Evolutionary conservation across 306 rosid species (phyloP).

Genomic region (Inga leiocalycina): DNA sequence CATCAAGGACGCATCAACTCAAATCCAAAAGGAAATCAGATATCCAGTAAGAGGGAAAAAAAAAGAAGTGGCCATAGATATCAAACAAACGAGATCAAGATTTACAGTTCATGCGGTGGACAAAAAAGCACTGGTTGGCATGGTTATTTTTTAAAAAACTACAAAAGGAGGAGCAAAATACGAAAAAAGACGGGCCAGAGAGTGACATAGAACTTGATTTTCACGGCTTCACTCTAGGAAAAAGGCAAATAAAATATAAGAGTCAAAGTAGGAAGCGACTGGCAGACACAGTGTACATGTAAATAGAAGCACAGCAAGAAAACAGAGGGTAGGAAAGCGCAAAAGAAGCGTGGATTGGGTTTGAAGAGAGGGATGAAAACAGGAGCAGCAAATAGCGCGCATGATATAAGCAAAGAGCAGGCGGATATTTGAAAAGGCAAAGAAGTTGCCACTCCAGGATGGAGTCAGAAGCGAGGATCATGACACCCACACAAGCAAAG

Average conservation of each 20-base stretch:
- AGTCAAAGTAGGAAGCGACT: background rate
- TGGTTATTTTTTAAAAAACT: background rate
- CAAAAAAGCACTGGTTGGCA: background rate
- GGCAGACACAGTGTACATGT: background rate
- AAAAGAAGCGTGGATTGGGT: background rate
- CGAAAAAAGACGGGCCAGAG: background rate
- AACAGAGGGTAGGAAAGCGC: background rate
- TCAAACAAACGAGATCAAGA: background rate
- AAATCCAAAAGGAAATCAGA: background rate
- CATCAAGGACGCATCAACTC: background rate
- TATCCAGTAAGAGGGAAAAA: background rate
- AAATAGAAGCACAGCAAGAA: background rate
- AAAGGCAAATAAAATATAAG: background rate
- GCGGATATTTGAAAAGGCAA: background rate
- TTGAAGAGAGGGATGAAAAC: background rate
- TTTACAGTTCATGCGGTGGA: background rate
- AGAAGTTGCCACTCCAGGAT: background rate
- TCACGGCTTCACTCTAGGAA: background rate
- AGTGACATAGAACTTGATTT: background rate
- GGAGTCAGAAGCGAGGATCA: background rate
- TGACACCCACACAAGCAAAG: background rate
- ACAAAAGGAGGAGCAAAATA: background rate
- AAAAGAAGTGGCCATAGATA: background rate
- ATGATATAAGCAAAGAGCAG: conserved; percentile 5
- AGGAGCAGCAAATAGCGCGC: background rate